Evolutionary conservation across 1,284 basidiomycete genomes (phyloP).

Genomic region (Mycena citricolor): DNA sequence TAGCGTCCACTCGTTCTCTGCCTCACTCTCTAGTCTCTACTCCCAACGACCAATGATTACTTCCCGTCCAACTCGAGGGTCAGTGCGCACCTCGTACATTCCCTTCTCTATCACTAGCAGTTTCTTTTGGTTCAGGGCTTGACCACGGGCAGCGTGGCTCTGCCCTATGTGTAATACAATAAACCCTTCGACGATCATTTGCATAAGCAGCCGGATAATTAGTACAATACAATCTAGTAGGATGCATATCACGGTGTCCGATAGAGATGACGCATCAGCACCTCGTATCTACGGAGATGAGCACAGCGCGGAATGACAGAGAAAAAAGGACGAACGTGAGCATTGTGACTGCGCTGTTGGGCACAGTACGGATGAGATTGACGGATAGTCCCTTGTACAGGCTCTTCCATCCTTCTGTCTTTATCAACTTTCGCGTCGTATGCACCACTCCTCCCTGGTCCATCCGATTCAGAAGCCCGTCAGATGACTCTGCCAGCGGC

Average conservation of each 20-base stretch:
- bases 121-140: constrained; percentile 6
- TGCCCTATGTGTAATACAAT: constrained; percentile 8
- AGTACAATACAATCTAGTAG: constrained; percentile 22
- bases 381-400: constrained; percentile 90
- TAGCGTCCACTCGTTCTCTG: constrained; percentile 20
- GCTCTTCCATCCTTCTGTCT: constrained; percentile 82
- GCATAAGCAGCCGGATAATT: constrained; percentile 19
- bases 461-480: constrained; percentile 53
- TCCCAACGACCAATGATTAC: constrained; percentile 1
- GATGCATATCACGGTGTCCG: constrained; percentile 9
- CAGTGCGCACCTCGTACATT: constrained; percentile 30
- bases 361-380: constrained; percentile 89
- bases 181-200: constrained; percentile 12
- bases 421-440: constrained; percentile 71
- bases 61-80: constrained; percentile 29
- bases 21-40: constrained; percentile 12
- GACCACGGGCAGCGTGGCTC: constrained; percentile 10
- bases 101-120: constrained; percentile 7
- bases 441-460: constrained; percentile 64
- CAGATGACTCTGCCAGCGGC: constrained; percentile 56
- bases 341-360: constrained; percentile 92
- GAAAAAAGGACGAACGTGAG: constrained; percentile 69
- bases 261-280: constrained; percentile 63
- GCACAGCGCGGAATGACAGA: constrained; percentile 6
- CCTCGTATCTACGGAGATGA: constrained; percentile 53